Evolutionary conservation across 2,329 filamentous ascomycete species (phyloP).

Genomic region (Calonectria leucothoes): DNA sequence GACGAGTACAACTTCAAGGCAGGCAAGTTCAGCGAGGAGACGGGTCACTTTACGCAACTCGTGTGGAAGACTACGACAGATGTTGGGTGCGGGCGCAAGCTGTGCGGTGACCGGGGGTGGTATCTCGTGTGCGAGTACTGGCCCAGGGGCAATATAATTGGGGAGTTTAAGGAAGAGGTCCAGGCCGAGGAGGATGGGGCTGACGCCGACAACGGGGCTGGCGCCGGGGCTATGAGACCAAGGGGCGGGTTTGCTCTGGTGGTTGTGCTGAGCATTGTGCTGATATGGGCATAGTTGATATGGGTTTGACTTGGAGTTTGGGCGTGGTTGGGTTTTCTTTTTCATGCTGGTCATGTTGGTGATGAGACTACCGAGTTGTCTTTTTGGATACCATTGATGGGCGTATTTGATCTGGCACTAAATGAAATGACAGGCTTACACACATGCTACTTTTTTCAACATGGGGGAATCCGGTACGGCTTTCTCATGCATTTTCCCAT

Average conservation of each 20-base stretch:
- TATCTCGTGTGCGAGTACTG: constrained; percentile 79
- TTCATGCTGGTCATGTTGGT: background rate
- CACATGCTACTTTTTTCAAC: background rate
- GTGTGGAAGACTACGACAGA: constrained; percentile 74
- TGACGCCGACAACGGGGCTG: background rate
- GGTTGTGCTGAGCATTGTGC: constrained; percentile 28
- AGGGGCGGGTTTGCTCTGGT: constrained; percentile 29
- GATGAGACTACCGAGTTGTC: background rate
- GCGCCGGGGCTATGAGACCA: background rate
- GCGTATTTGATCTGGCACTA: background rate
- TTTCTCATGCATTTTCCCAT: background rate
- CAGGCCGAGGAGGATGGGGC: constrained; percentile 30
- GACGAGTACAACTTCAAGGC: constrained; percentile 67
- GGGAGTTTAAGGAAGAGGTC: constrained; percentile 57
- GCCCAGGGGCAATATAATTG: constrained; percentile 73
- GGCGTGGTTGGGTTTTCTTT: background rate
- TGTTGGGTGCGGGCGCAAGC: constrained; percentile 65
- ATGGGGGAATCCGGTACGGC: background rate
- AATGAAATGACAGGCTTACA: background rate
- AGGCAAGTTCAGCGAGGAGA: constrained; percentile 67
- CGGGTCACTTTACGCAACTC: constrained; percentile 79
- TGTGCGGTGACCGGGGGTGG: constrained; percentile 65
- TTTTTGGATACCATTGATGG: background rate
- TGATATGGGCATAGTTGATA: constrained; percentile 23
- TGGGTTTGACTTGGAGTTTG: background rate